phyloP scores from a whole-genome alignment of 2,329 filamentous ascomycete species.

The Cladosporium phlei region DNA sequence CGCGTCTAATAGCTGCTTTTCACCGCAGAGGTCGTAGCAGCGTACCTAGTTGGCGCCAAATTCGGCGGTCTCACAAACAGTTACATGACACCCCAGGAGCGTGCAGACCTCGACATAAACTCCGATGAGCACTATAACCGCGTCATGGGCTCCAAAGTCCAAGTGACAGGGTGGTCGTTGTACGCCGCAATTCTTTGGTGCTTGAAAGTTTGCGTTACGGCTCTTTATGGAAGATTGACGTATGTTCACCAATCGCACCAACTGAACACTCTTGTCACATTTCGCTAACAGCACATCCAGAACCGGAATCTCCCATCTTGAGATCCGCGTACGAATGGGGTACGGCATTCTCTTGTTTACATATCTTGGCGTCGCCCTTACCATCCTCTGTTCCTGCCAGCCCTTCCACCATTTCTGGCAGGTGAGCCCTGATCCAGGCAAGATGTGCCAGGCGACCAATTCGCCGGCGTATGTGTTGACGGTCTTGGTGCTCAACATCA shows the following conservation, averaged over 20 bases:
- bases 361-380: neutral
- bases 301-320: neutral
- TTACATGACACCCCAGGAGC: conserved; percentile 1
- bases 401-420: conserved; percentile 7
- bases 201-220: conserved; percentile 2
- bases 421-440: conserved; percentile 5
- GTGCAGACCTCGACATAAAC: neutral
- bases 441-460: conserved; percentile 1
- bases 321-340: neutral
- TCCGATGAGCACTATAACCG: conserved; percentile 2
- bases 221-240: neutral
- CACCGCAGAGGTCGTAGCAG: neutral
- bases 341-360: neutral
- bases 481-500: neutral
- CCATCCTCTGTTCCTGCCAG: conserved; percentile 1
- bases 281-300: neutral
- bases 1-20: neutral
- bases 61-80: conserved; percentile 3
- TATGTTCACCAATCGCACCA: neutral
- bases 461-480: conserved; percentile 3
- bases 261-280: too few species aligned
- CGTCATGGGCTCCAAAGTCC: conserved; percentile 3
- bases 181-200: conserved; percentile 5
- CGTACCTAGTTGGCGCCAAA: neutral
- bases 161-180: conserved; percentile 1